Base-by-base conservation (phyloP, 2,329 filamentous ascomycete genomes). In the Alternaria incomplexa region DNA sequence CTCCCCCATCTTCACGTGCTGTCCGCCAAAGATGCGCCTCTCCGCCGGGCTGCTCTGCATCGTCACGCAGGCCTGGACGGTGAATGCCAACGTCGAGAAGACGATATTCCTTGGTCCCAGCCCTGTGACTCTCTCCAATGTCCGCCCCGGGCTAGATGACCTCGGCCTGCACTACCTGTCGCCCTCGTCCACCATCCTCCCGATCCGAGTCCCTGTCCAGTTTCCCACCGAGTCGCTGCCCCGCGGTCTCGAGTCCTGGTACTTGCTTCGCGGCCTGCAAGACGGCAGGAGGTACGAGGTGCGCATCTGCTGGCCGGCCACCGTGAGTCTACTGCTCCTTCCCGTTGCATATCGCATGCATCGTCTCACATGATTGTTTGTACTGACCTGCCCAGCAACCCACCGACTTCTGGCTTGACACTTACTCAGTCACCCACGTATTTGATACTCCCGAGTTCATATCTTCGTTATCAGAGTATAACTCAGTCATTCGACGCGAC, bases 291-390 rank as follows among this genome's bases (percentile, higher is more conserved):
- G 93, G 68, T 97, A 98, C 84, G 96, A 99, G 83, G 87, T 97
- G 52, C 89, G 96, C 58, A 85, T 97, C 63, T 98, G 95, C 82
- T 99, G 95, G 94, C 86, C 93, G 63, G 96, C 96, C 44, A 96
- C 91, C 64, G 95, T 97, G 86, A 81, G 91, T 47, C 46, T 32
- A 51, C 58, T 13, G 46, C 45, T 56, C 50, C 54, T 61, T 26
- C 46, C 32, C 45, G n/a, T 32, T 45, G 28, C 30, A 36, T 52
- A 20, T 44, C 32, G 52, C n/a, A 2, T 44, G 36, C 22, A 54
- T 44, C n/a, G 15, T 40, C 36, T 36, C 6, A 5, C 44, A 22
- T 12, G 63, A 52, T 58, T 64, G 13, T 60, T 32, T 22, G 56
- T 66, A 52, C 70, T 72, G 65, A 73, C 68, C 6, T 32, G 56